Base-by-base conservation (phyloP, 148 eudicot species). In the Chenopodium berlandieri region DNA sequence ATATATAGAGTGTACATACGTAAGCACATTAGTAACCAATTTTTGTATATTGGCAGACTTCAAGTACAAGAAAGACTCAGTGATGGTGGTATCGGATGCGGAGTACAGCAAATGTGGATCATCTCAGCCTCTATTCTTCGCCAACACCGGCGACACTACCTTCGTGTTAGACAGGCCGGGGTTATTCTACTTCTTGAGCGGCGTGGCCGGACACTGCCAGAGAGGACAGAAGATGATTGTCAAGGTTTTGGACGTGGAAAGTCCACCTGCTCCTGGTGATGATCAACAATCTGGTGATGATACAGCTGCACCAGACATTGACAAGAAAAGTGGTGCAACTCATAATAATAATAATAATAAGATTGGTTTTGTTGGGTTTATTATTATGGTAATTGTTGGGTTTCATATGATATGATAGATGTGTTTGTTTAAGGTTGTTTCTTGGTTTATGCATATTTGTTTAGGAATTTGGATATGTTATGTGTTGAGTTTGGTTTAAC, bases 141-240 rank as follows among this genome's bases (percentile, higher is more conserved):
- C 89, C 76, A 91, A 91, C 89, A 86, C 84, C 1, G 94, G 94
- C 37, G 56, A 90, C 70, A 89, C 89, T 1, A 4, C 34, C 16
- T 79, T 83, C 65, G 32, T 52, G 5, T 20, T 91, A 8, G 88
- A 89, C 73, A 67, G 88, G 2, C 83, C 91, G 1, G 92, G 94
- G 2, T 46, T 89, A 22, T 90, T 86, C 86, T 91, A 86, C 82
- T 91, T 89, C 89, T 86, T 91, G 12, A 91, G 94, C 64, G 94
- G 94, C 16, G 90, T 90, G 3, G 67, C 89, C 8, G 94, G 91
- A 25, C 94, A 91, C 37, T 91, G 94, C 25, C 75, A 82, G 66
- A 73, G 84, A 50, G 94, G 92, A 3, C 84, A 86, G 68, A 91
- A 87, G 87, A 90, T 91, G 92, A 80, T 90, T 22, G 73, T 91